These are phyloP conservation scores for Lophiotrema nucula DNA, from an alignment of 495 filamentous ascomycete genomes.

Conservation along the genomic window DNA sequence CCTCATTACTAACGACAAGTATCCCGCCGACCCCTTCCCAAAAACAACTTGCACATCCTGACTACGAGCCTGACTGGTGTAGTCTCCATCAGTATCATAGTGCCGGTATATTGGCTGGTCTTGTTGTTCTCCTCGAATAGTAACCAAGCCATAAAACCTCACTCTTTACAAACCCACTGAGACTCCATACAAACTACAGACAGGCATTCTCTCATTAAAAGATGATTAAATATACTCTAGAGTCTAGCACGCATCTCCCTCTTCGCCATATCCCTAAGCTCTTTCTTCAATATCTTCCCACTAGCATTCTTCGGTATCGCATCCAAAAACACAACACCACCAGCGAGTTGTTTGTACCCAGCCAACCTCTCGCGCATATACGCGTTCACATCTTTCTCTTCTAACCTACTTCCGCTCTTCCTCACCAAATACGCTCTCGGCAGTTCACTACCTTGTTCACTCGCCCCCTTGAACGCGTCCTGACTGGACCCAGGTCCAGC, in stretches of 20 bases:
- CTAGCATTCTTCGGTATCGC: slow-evolving; percentile 27
- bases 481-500: too few relatives aligned
- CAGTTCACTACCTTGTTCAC: neutral
- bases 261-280: slow-evolving; percentile 20
- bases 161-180: too few relatives aligned
- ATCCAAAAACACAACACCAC: slow-evolving; percentile 25
- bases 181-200: too few relatives aligned
- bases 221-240: neutral
- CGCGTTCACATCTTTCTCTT: slow-evolving; percentile 13
- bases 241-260: slow-evolving; percentile 8
- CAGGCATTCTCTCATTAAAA: too few relatives aligned
- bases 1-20: too few relatives aligned
- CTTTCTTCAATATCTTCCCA: slow-evolving; percentile 29
- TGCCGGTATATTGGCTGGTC: too few relatives aligned
- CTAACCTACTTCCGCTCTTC: neutral
- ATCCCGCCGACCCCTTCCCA: too few relatives aligned
- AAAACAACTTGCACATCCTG: too few relatives aligned
- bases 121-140: too few relatives aligned
- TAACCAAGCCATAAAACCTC: too few relatives aligned
- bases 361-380: slow-evolving; percentile 17
- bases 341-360: slow-evolving; percentile 20
- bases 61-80: too few relatives aligned
- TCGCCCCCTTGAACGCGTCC: neutral
- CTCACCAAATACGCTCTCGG: slow-evolving; percentile 20
- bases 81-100: too few relatives aligned